Percentiles rank a stretch among this genome's conserved stretches.
These are phyloP conservation scores for Phoenix dactylifera DNA, from an alignment of 176 grass and related monocot species.

Conservation along the genomic window DNA sequence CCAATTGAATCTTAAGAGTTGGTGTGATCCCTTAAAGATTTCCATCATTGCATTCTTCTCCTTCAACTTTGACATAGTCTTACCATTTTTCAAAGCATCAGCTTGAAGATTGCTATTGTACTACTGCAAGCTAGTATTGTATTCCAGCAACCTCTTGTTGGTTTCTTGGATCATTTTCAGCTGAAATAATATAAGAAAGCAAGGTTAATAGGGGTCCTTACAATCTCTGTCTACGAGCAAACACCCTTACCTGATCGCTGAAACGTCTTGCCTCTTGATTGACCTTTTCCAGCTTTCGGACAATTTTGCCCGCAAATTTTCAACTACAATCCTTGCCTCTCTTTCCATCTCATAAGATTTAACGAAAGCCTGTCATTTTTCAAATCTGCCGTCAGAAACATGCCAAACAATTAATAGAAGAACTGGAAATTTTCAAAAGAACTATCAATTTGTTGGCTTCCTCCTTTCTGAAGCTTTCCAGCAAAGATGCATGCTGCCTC, in stretches of 20 bases:
- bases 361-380: slow-evolving; percentile 19
- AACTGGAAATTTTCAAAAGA: background rate
- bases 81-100: too few relatives aligned
- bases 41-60: slow-evolving; percentile 23
- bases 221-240: too few relatives aligned
- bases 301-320: slow-evolving; percentile 23
- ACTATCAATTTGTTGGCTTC: slow-evolving; percentile 45
- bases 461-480: slow-evolving; percentile 18
- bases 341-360: slow-evolving; percentile 33
- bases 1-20: slow-evolving; percentile 19
- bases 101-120: too few relatives aligned
- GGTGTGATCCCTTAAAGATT: slow-evolving; percentile 16
- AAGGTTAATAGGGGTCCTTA: too few relatives aligned
- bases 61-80: slow-evolving; percentile 18
- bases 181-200: background rate
- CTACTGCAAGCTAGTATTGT: too few relatives aligned
- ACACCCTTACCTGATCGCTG: too few relatives aligned
- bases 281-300: slow-evolving; percentile 32
- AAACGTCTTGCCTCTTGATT: slow-evolving; percentile 41
- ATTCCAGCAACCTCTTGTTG: slow-evolving; percentile 19
- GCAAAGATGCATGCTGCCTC: slow-evolving; percentile 12
- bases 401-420: too few relatives aligned
- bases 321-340: slow-evolving; percentile 22
- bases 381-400: too few relatives aligned
- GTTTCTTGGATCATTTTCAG: slow-evolving; percentile 26